Conservation (phyloP, 169 alveolate genomes). For the Plasmodium knowlesi region DNA sequence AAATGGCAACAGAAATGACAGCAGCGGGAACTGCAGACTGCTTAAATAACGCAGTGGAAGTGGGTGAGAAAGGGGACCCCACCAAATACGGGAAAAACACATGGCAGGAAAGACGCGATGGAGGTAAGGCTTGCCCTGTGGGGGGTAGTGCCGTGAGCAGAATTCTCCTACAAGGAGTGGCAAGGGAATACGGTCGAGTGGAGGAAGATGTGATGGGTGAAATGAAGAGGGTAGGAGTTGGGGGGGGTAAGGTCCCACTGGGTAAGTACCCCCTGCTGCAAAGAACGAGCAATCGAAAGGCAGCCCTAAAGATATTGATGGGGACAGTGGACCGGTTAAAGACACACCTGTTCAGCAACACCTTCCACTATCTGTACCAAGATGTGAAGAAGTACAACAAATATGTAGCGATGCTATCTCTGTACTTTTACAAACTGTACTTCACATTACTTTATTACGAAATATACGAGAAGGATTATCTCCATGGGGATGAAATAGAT, state of each 20-base stretch:
- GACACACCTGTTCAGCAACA: slow-evolving; percentile 38
- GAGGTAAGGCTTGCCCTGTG: background rate
- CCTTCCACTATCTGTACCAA: slow-evolving; percentile 17
- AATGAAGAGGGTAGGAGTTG: background rate
- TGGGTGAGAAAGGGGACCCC: background rate
- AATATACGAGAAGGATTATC: background rate
- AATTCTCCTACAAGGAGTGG: background rate
- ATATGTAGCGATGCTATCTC: slow-evolving; percentile 2
- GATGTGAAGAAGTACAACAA: background rate
- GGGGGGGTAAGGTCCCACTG: background rate
- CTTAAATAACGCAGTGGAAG: background rate
- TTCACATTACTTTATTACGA: slow-evolving; percentile 19
- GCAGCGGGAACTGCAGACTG: background rate
- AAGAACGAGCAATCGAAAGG: background rate
- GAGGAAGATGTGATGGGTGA: background rate
- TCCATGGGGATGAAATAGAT: background rate
- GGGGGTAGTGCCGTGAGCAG: background rate
- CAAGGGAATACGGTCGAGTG: background rate
- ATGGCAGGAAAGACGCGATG: background rate
- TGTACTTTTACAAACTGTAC: slow-evolving; percentile 32
- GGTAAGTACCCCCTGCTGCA: background rate
- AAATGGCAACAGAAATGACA: too few species aligned
- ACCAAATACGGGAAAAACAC: background rate
- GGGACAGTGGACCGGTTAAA: slow-evolving; percentile 5
- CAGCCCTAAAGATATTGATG: background rate